Evolutionary conservation across 805 yeast species (phyloP).

Genomic region (Myxozyma vanderwaltii): DNA sequence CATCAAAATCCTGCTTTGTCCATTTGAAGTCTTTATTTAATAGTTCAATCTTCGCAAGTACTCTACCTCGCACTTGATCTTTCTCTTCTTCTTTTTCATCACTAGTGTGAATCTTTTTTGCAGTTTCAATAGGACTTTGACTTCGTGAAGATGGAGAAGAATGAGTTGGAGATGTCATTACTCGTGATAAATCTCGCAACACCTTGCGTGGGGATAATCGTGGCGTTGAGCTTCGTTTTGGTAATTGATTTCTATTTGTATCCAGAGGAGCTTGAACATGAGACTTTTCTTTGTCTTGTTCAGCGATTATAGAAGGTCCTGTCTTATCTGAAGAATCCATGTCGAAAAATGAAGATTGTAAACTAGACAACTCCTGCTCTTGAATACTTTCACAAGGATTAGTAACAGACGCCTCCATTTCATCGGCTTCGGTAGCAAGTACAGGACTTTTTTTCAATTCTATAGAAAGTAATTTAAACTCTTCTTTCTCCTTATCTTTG

Average conservation of each 20-base stretch:
- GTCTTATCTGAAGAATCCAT: no score
- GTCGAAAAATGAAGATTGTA: no score
- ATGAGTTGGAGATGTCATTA: not conserved
- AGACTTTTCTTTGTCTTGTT: not conserved
- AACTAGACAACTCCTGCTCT: no score
- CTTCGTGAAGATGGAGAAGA: not conserved
- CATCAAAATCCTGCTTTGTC: slow-evolving; percentile 1
- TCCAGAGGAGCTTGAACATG: no score
- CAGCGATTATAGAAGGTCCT: not conserved
- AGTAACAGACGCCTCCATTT: no score
- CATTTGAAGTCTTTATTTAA: not conserved
- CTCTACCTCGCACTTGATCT: not conserved
- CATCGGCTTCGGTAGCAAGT: no score
- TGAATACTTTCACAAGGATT: no score
- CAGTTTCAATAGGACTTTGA: not conserved
- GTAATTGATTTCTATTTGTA: no score
- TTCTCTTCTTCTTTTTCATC: not conserved
- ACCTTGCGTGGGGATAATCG: slow-evolving; percentile 7
- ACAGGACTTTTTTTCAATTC: no score
- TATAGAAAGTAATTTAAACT: no score
- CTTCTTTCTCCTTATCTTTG: not conserved
- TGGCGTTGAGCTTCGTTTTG: not conserved
- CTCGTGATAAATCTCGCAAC: slow-evolving; percentile 10
- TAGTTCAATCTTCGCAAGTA: not conserved
- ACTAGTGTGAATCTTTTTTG: not conserved